Evolutionary conservation across 306 rosid species (phyloP), one percentile per base, ranked within the genome.

Genomic region (Trifolium repens): DNA sequence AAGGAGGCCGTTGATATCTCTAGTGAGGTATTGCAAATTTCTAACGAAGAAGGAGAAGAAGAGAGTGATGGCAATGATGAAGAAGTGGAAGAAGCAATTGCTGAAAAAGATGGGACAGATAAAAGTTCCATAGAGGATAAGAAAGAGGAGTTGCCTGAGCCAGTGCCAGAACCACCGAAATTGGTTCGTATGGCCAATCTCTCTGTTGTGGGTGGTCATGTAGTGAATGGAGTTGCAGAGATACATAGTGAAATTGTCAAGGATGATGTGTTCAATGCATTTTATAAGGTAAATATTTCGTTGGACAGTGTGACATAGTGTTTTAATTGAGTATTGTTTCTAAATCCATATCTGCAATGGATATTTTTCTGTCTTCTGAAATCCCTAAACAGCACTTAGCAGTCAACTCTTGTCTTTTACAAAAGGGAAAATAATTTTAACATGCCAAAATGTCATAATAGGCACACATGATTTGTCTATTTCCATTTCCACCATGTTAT

Each of bases 221-320:
- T 96, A 60, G 99, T 94, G 74, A 94, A 94, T 68, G 99, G 99
- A 70, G 99, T 94, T 79, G 99, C 99, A 15, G 97, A 87, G 90
- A 94, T 94, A 82, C 99, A 94, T 67, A 94, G 96, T 82, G 89
- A 94, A 86, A 94, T 94, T 78, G 99, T 94, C 53, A 92, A 90
- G 86, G 93, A 92, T 19, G 97, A 90, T 70, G 97, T 94, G 69
- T 94, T 94, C 79, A 94, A 90, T 83, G 75, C 96, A 60, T 94
- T 94, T 84, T 94, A 79, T 83, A 74, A 89, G 96, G 99, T 88
- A 80, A 72, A 66, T 54, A 42, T 73, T 74, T 85, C 47, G 7
- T 19, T 62, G 68, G 69, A 46, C 35, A 15, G 54, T 78, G 64
- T 58, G 66, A 63, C 17, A 22, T n/a, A 37, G 35, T 80, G 75